Percentiles rank a stretch among this genome's conserved stretches.
These are phyloP conservation scores for Zangia roseola DNA, from an alignment of 768 basidiomycete species.

Conservation along the genomic window DNA sequence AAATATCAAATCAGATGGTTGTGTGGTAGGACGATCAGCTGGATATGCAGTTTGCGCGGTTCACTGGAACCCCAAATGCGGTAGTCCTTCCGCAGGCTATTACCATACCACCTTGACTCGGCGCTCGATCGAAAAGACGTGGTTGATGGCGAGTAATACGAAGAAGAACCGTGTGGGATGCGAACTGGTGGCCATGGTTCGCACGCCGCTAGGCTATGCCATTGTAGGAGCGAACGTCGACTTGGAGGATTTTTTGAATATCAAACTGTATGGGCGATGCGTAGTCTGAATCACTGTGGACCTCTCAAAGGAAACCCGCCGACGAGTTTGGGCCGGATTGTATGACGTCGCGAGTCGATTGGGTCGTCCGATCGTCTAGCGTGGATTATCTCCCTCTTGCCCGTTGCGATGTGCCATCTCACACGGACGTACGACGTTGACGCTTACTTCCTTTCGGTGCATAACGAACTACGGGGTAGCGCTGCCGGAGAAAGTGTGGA, in stretches of 20 bases:
- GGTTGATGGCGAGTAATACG: slow-evolving; percentile 97
- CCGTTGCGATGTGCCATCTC: no score
- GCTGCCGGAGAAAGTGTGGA: neutral
- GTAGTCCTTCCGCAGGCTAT: slow-evolving; percentile 95
- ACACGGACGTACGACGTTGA: no score
- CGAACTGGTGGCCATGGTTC: slow-evolving; percentile 97
- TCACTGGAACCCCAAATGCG: slow-evolving; percentile 55
- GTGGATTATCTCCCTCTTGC: no score
- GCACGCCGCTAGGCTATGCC: slow-evolving; percentile 88
- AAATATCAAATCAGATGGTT: slow-evolving; percentile 90
- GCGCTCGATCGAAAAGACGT: slow-evolving; percentile 95
- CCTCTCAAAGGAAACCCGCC: slow-evolving; percentile 85
- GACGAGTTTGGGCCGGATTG: slow-evolving; percentile 81
- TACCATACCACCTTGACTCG: slow-evolving; percentile 98
- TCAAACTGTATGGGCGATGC: slow-evolving; percentile 98
- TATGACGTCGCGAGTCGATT: no score
- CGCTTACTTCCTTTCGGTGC: no score
- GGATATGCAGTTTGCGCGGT: slow-evolving; percentile 51
- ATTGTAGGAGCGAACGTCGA: slow-evolving; percentile 99
- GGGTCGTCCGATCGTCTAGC: no score
- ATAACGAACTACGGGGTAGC: no score
- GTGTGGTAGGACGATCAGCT: slow-evolving; percentile 65
- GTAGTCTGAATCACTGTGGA: slow-evolving; percentile 96
- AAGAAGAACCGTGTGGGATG: slow-evolving; percentile 98
- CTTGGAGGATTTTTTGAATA: slow-evolving; percentile 98